A percentile compares a stretch with the other conserved stretches of the same genome.
Evolutionary conservation across 495 filamentous ascomycete genomes (phyloP).

Genomic region (Hyaloscypha bicolor): DNA sequence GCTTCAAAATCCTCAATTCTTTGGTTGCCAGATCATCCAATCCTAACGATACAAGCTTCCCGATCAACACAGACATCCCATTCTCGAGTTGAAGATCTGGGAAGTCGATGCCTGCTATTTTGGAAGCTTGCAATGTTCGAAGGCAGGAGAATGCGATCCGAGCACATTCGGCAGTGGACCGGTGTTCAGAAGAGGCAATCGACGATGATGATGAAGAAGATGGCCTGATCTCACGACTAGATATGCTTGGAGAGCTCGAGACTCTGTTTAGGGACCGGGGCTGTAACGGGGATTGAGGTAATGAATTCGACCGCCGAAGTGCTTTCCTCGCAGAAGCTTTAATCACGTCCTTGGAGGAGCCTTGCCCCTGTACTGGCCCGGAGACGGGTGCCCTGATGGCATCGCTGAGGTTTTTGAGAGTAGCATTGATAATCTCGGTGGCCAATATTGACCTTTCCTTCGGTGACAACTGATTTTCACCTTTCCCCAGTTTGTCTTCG

Average conservation of each 20-base stretch:
- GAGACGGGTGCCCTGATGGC: slow-evolving; percentile 57
- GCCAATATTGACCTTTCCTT: slow-evolving; percentile 72
- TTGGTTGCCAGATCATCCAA: slow-evolving; percentile 76
- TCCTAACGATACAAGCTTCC: slow-evolving; percentile 70
- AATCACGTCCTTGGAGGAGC: slow-evolving; percentile 32
- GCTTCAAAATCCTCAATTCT: slow-evolving; percentile 72
- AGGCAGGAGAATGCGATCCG: slow-evolving; percentile 72
- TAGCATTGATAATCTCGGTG: slow-evolving; percentile 78
- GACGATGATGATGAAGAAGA: slow-evolving; percentile 39
- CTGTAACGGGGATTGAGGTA: slow-evolving; percentile 52
- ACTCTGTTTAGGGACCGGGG: slow-evolving; percentile 55
- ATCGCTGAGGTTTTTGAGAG: slow-evolving; percentile 72
- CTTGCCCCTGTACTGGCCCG: slow-evolving; percentile 29
- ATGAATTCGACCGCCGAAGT: slow-evolving; percentile 48
- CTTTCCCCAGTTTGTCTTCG: slow-evolving; percentile 21
- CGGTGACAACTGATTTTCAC: slow-evolving; percentile 45
- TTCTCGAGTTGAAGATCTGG: slow-evolving; percentile 79
- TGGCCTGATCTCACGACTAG: slow-evolving; percentile 30
- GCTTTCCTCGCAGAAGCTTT: slow-evolving; percentile 41
- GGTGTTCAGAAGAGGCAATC: slow-evolving; percentile 37
- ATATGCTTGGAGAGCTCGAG: slow-evolving; percentile 44
- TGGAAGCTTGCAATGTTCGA: slow-evolving; percentile 55
- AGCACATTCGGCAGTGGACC: slow-evolving; percentile 71
- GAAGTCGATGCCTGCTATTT: slow-evolving; percentile 42
- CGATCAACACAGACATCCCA: slow-evolving; percentile 76